Conservation (phyloP, 2,329 filamentous ascomycete genomes). For the Paecilomyces formosus region DNA sequence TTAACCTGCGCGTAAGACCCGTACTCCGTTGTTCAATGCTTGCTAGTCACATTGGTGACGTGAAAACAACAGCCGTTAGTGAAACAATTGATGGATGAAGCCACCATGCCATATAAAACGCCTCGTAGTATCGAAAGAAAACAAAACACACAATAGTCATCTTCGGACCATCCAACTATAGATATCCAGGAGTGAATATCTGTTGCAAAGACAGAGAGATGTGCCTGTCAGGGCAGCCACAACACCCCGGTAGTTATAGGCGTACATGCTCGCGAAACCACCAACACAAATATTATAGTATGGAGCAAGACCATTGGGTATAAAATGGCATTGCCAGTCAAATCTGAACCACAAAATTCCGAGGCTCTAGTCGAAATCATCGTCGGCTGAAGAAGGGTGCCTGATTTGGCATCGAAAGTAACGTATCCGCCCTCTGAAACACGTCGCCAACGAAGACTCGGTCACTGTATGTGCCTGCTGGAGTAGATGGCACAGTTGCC, state of each 20-base stretch:
- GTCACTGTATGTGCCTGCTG: conserved; percentile 41
- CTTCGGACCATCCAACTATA: neutral
- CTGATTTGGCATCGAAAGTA: conserved; percentile 38
- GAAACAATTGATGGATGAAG: neutral
- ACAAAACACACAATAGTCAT: neutral
- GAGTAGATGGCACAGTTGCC: conserved; percentile 68
- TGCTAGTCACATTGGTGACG: neutral
- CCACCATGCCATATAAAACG: neutral
- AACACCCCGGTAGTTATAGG: neutral
- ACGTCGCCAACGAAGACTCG: conserved; percentile 43
- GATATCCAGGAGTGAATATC: too few relatives aligned
- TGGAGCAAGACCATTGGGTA: neutral
- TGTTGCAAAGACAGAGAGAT: too few relatives aligned
- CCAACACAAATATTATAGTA: neutral
- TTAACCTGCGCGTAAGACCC: neutral
- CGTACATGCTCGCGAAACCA: neutral
- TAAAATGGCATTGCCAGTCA: conserved; percentile 2
- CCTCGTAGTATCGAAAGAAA: neutral
- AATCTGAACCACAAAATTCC: neutral
- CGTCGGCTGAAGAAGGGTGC: conserved; percentile 34
- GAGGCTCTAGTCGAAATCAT: conserved; percentile 11
- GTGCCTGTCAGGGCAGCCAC: too few relatives aligned
- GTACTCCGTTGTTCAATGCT: neutral
- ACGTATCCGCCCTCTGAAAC: conserved; percentile 41
- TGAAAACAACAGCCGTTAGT: neutral